Evolutionary conservation across 352 stramenopile genomes (phyloP).

Genomic region (Globisporangium parvum): DNA sequence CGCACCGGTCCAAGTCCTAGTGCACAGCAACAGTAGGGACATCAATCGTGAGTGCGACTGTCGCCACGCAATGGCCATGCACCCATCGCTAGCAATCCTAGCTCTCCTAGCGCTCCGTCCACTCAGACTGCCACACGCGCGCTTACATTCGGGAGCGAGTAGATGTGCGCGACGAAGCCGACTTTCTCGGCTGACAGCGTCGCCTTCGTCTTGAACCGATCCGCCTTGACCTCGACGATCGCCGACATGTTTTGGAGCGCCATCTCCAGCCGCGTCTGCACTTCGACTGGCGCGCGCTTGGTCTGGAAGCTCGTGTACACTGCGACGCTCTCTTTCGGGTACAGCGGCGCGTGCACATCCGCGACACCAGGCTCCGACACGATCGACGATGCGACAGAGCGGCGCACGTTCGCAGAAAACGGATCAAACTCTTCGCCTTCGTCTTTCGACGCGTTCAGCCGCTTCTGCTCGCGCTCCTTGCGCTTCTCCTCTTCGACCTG

Average conservation of each 20-base stretch:
- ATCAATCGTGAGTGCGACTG: neutral
- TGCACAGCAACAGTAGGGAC: neutral
- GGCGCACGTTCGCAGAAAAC: conserved; percentile 36
- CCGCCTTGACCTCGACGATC: conserved; percentile 44
- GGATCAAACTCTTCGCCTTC: conserved; percentile 67
- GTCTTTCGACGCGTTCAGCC: conserved; percentile 20
- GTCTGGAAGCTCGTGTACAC: conserved; percentile 79
- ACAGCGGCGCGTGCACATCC: conserved; percentile 39
- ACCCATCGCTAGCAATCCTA: no score
- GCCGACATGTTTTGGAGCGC: conserved; percentile 42
- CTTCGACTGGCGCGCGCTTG: conserved; percentile 29
- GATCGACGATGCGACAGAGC: conserved; percentile 34
- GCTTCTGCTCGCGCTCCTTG: conserved; percentile 23
- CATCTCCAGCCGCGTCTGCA: conserved; percentile 52
- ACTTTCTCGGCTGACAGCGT: conserved; percentile 51
- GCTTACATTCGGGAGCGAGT: conserved; percentile 68
- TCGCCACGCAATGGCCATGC: conserved; percentile 7
- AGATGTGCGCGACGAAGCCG: conserved; percentile 54
- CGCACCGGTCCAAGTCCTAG: conserved; percentile 39
- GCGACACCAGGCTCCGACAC: conserved; percentile 23
- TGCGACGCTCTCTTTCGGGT: conserved; percentile 48
- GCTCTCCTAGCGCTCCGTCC: conserved; percentile 1
- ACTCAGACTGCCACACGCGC: conserved; percentile 17
- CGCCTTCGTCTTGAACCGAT: conserved; percentile 74
- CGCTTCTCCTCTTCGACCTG: conserved; percentile 28